Percentiles rank a stretch among this genome's conserved stretches.
Evolutionary conservation across 192 early-diverging fungal genomes (phyloP).

Genomic region (Funneliformis geosporum): DNA sequence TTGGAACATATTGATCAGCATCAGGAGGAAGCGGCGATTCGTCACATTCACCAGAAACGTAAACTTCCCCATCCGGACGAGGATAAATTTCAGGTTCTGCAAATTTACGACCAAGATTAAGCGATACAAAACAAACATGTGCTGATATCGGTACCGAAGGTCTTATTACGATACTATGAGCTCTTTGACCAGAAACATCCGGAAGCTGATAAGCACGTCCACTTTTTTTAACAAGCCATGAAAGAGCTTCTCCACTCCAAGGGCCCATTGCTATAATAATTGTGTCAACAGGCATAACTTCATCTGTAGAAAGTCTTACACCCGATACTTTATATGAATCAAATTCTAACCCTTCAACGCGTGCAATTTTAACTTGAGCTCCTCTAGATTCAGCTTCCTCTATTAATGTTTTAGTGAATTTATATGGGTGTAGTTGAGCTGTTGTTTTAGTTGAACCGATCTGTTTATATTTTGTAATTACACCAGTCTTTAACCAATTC

Average conservation of each 20-base stretch:
- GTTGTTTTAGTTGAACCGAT: conserved; percentile 40
- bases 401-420: conserved; percentile 42
- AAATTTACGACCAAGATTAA: conserved; percentile 35
- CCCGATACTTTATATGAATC: conserved; percentile 31
- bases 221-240: conserved; percentile 34
- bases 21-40: conserved; percentile 36
- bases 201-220: conserved; percentile 26
- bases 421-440: conserved; percentile 46
- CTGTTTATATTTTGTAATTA: conserved; percentile 18
- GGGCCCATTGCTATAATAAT: conserved; percentile 51
- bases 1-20: conserved; percentile 34
- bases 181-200: conserved; percentile 38
- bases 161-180: conserved; percentile 42
- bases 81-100: conserved; percentile 51
- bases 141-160: conserved; percentile 30
- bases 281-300: conserved; percentile 34
- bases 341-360: conserved; percentile 31
- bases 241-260: conserved; percentile 39
- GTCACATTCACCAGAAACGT: conserved; percentile 45
- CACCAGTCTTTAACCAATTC: conserved; percentile 22
- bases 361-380: conserved; percentile 33
- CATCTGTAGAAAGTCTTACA: conserved; percentile 35
- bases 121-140: conserved; percentile 41
- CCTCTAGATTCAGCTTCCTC: conserved; percentile 39
- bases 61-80: conserved; percentile 52